Conservation (phyloP, 164 flowering plant genomes). For the Cinnamomum micranthum region DNA sequence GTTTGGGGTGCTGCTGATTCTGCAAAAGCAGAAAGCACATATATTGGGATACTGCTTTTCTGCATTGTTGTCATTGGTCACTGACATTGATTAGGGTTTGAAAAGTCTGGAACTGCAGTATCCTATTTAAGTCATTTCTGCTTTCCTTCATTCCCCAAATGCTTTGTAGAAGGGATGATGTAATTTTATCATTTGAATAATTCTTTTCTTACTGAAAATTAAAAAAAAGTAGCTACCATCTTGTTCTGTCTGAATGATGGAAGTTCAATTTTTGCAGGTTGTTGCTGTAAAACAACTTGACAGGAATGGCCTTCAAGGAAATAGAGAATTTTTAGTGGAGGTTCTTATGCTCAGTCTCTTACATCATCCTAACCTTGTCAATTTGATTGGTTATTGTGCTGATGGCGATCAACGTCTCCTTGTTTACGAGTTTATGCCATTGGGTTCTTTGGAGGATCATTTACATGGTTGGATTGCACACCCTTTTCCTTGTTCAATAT, state of each 20-base stretch:
- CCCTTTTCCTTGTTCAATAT: neutral
- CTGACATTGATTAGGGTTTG: neutral
- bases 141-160: neutral
- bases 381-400: conserved; percentile 82
- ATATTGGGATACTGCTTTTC: neutral
- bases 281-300: conserved; percentile 92
- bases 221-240: neutral
- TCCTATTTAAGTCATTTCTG: neutral
- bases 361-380: conserved; percentile 80
- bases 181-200: too few relatives aligned
- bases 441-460: conserved; percentile 90
- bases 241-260: conserved; percentile 3
- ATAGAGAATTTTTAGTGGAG: conserved; percentile 78
- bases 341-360: conserved; percentile 89
- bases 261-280: conserved; percentile 37
- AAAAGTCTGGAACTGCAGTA: neutral
- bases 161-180: neutral
- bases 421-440: conserved; percentile 85
- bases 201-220: neutral
- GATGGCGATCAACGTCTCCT: conserved; percentile 90
- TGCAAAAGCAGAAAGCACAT: too few relatives aligned
- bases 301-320: conserved; percentile 87
- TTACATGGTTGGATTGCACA: conserved; percentile 55
- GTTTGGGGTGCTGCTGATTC: neutral
- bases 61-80: neutral